Evolutionary conservation across 208 protist genomes (phyloP), one percentile per base, ranked within the genome.

Genomic region (Acanthamoeba healyi): DNA sequence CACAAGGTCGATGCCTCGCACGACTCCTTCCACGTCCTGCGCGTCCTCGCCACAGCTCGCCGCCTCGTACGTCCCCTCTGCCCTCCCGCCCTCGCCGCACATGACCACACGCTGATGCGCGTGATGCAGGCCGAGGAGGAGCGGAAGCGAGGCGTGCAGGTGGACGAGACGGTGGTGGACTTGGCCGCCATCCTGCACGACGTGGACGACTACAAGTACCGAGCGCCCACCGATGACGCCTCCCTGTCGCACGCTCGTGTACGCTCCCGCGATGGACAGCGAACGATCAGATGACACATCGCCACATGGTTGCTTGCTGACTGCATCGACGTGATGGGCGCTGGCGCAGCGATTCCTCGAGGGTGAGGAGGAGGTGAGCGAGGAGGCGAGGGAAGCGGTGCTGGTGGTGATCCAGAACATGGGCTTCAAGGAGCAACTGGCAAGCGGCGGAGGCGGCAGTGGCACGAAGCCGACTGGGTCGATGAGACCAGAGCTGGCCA

Each of bases 151-250:
- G 77, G 77, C 7, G 44, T 49, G 0, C 44, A 38, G 44, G n/a
- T 91, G 15, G 42, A 92, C 65, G n/a, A 90, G 2, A 95, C 92
- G 65, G n/a, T 97, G 10, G 86, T 97, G 34, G 29, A 95, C 49
- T 42, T 97, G 10, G 92, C 95, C 29, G 96, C 96, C 38, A 29
- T 96, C 10, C 70, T 97, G 19, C 96, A 97, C 34, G 96, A 97
- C 67, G 46, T 97, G 3, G 36, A 86, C 9, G 96, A 97, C 88
- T 95, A 87, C 61, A 97, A 97, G 89, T 97, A 97, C n/a, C 77
- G 77, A 0, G 17, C 58, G 5, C 49, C 65, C 12, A 42, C 17
- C 4, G 58, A 93, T n/a, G 89, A 61, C 44, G 14, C 82, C 46
- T 40, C 46, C 14, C 10, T 44, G 22, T 91, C 84, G 10, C 44